Evolutionary conservation across 2,329 filamentous ascomycete species (phyloP).

Genomic region (Aspergillus puulaauensis): DNA sequence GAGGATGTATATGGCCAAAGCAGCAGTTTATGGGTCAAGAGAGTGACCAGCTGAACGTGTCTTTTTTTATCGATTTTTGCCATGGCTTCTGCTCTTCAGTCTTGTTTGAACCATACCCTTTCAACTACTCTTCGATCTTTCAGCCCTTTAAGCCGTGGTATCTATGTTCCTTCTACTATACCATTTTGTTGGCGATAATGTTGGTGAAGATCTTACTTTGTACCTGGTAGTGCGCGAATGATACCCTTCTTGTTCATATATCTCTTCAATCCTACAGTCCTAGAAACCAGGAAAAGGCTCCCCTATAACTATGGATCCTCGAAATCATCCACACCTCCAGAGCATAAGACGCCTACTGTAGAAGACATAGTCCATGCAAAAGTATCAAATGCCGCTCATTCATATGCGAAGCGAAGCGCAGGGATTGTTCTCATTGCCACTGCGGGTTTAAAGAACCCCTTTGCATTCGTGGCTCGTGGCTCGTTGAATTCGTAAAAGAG

Average conservation of each 20-base stretch:
- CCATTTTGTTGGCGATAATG: conserved; percentile 17
- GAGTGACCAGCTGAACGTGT: conserved; percentile 63
- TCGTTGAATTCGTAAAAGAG: conserved; percentile 24
- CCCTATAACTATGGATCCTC: not conserved
- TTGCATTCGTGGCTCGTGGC: conserved; percentile 21
- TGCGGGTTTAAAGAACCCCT: conserved; percentile 7
- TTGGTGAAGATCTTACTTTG: conserved; percentile 8
- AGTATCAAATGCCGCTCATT: conserved; percentile 10
- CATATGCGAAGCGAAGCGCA: conserved; percentile 10
- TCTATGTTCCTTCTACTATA: not conserved
- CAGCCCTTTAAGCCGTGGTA: not conserved
- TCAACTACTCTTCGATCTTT: conserved; percentile 16
- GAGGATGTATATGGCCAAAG: conserved; percentile 50
- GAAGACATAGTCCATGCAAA: conserved; percentile 1
- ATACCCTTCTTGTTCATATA: conserved; percentile 13
- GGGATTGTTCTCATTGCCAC: conserved; percentile 13
- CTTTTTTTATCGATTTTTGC: not conserved
- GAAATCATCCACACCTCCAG: not conserved
- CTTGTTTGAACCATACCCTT: conserved; percentile 12
- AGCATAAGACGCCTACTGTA: conserved; percentile 1
- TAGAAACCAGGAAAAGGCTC: not conserved
- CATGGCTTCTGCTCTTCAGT: not conserved
- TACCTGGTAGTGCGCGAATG: conserved; percentile 12
- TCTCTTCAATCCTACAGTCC: not conserved
- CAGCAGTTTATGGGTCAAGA: conserved; percentile 72